Evolutionary conservation across 1,284 basidiomycete genomes (phyloP).

Genomic region (Thelephora terrestris): DNA sequence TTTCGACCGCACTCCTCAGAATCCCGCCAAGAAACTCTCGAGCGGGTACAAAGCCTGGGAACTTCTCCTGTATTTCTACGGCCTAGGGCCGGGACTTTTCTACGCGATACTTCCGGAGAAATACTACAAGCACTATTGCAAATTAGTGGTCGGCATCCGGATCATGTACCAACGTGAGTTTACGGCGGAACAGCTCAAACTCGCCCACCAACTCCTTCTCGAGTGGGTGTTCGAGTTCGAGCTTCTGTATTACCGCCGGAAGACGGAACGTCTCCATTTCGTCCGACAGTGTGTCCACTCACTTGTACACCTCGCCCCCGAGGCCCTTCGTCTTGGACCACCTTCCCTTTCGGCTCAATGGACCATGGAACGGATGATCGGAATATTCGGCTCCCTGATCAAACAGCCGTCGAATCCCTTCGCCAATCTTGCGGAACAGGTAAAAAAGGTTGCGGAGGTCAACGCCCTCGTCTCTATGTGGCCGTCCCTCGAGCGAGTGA

Average conservation of each 20-base stretch:
- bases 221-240: slow-evolving; percentile 14
- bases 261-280: slow-evolving; percentile 20
- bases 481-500: no score
- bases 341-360: slow-evolving; percentile 16
- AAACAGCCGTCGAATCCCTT: no score
- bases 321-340: slow-evolving; percentile 13
- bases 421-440: slow-evolving; percentile 15
- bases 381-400: no score
- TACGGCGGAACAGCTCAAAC: slow-evolving; percentile 3
- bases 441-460: slow-evolving; percentile 14
- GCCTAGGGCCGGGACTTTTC: no score
- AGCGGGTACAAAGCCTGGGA: slow-evolving; percentile 25
- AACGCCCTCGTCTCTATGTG: slow-evolving; percentile 14
- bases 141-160: slow-evolving; percentile 10
- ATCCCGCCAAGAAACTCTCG: slow-evolving; percentile 21
- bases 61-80: slow-evolving; percentile 15
- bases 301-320: slow-evolving; percentile 11
- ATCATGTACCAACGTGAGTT: slow-evolving; percentile 11
- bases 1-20: slow-evolving; percentile 20
- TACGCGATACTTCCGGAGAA: no score
- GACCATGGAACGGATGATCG: no score
- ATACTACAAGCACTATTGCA: no score
- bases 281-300: no score
- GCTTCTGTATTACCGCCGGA: slow-evolving; percentile 14
- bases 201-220: slow-evolving; percentile 4